Evolutionary conservation across 2,329 filamentous ascomycete species (phyloP).

Genomic region (Talaromyces funiculosus): DNA sequence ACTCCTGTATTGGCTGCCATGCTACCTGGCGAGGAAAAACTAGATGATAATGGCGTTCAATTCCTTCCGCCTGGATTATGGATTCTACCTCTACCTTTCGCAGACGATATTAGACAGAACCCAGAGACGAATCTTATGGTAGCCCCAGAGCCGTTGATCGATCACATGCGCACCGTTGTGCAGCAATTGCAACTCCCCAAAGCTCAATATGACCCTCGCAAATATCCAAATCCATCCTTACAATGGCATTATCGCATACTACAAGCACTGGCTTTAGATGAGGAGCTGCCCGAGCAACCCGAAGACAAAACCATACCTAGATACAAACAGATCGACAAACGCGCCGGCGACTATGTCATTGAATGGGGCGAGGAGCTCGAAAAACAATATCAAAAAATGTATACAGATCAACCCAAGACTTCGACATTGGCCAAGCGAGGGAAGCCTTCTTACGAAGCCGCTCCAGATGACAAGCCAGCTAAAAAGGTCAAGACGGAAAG

Average conservation of each 20-base stretch:
- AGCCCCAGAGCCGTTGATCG: slow-evolving; percentile 65
- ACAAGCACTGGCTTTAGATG: slow-evolving; percentile 83
- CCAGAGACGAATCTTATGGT: slow-evolving; percentile 57
- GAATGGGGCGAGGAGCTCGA: slow-evolving; percentile 70
- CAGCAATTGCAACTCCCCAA: slow-evolving; percentile 86
- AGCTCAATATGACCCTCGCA: slow-evolving; percentile 73
- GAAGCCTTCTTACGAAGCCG: slow-evolving; percentile 18
- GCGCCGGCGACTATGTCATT: slow-evolving; percentile 70
- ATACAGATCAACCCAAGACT: slow-evolving; percentile 37
- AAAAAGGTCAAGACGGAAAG: slow-evolving; percentile 45
- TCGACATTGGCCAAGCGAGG: slow-evolving; percentile 46
- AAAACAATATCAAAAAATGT: slow-evolving; percentile 47
- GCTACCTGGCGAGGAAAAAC: slow-evolving; percentile 64
- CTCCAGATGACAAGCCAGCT: slow-evolving; percentile 25
- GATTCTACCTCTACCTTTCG: slow-evolving; percentile 81
- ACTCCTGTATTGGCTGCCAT: slow-evolving; percentile 75
- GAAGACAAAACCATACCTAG: slow-evolving; percentile 80
- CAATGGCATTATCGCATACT: slow-evolving; percentile 98
- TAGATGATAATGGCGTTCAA: slow-evolving; percentile 62
- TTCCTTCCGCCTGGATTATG: slow-evolving; percentile 78
- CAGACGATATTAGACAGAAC: slow-evolving; percentile 75
- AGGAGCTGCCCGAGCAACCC: slow-evolving; percentile 70
- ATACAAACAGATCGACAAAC: slow-evolving; percentile 82
- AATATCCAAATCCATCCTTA: slow-evolving; percentile 84
- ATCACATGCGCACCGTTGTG: slow-evolving; percentile 74